A percentile compares a stretch with the other conserved stretches of the same genome.
phyloP scores from a whole-genome alignment of 371 early-diverging fungal species.

The Mucor irregularis region DNA sequence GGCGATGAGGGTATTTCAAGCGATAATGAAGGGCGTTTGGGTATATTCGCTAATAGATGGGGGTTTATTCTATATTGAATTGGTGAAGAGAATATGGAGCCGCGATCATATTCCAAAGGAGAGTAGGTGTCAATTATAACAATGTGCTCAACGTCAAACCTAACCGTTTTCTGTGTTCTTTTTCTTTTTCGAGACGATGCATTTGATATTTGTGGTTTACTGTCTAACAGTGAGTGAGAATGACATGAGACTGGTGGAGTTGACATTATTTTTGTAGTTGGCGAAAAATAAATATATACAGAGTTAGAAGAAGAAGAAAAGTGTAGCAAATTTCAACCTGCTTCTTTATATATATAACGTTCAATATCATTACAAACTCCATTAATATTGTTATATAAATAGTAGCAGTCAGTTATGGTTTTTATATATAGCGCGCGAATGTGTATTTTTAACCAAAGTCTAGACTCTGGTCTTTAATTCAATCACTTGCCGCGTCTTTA shows the following conservation, averaged over 20 bases:
- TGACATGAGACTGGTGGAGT: neutral
- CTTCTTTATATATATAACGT: neutral
- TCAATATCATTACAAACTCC: neutral
- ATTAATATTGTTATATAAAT: neutral
- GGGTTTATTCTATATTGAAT: slow-evolving; percentile 30
- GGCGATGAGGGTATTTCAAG: slow-evolving; percentile 22
- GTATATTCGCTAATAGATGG: slow-evolving; percentile 2
- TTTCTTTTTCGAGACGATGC: slow-evolving; percentile 24
- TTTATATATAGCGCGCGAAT: too few species aligned
- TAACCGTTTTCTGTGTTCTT: slow-evolving; percentile 17
- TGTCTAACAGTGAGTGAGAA: neutral
- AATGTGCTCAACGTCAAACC: slow-evolving; percentile 22
- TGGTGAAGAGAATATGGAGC: slow-evolving; percentile 17
- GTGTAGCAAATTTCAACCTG: too few species aligned
- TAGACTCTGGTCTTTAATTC: too few species aligned
- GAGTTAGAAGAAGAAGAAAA: too few species aligned
- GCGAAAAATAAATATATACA: too few species aligned
- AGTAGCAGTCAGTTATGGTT: neutral
- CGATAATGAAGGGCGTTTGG: slow-evolving; percentile 12
- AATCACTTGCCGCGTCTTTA: too few species aligned
- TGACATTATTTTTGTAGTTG: neutral
- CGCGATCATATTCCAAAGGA: slow-evolving; percentile 26
- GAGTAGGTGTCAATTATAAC: slow-evolving; percentile 25
- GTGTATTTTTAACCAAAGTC: too few species aligned
- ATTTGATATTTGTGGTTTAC: neutral